Conservation (phyloP, 352 stramenopile species). For the Lagenidium giganteum region DNA sequence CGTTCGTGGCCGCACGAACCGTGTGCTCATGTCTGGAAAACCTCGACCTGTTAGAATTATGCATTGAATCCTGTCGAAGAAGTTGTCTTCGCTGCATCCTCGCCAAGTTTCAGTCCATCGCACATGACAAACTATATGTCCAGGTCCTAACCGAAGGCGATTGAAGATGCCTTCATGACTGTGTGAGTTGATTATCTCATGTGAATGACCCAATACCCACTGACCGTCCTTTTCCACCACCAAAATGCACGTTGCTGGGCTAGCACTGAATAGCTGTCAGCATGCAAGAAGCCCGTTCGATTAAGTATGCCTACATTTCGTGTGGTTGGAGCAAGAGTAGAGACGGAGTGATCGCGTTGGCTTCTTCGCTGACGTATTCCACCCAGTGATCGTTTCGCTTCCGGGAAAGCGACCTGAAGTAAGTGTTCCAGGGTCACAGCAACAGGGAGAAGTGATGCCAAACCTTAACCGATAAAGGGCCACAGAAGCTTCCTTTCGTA, state of each 20-base stretch:
- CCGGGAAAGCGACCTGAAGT: too few species aligned
- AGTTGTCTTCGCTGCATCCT: conserved; percentile 64
- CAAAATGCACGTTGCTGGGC: conserved; percentile 84
- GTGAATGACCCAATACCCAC: background rate
- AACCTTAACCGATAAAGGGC: conserved; percentile 48
- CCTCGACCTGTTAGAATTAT: conserved; percentile 92
- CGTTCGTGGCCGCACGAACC: conserved; percentile 41
- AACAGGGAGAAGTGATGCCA: conserved; percentile 1
- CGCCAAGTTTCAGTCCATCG: background rate
- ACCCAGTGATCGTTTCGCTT: conserved; percentile 57
- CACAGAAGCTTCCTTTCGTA: conserved; percentile 74
- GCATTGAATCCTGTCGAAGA: conserved; percentile 84
- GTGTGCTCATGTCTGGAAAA: conserved; percentile 92
- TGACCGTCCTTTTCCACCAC: conserved; percentile 95
- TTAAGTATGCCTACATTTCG: conserved; percentile 32
- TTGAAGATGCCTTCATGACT: conserved; percentile 93
- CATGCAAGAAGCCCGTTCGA: background rate
- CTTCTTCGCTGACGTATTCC: conserved; percentile 44
- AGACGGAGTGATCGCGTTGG: conserved; percentile 72
- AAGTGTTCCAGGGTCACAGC: too few species aligned
- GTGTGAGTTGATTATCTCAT: conserved; percentile 20
- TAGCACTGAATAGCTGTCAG: too few species aligned
- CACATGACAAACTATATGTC: conserved; percentile 19
- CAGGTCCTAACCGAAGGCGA: conserved; percentile 65
- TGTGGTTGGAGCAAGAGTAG: conserved; percentile 45